Evolutionary conservation across 257 asterid genomes (phyloP), one percentile per base, ranked within the genome.

Genomic region (Linaria vulgaris): DNA sequence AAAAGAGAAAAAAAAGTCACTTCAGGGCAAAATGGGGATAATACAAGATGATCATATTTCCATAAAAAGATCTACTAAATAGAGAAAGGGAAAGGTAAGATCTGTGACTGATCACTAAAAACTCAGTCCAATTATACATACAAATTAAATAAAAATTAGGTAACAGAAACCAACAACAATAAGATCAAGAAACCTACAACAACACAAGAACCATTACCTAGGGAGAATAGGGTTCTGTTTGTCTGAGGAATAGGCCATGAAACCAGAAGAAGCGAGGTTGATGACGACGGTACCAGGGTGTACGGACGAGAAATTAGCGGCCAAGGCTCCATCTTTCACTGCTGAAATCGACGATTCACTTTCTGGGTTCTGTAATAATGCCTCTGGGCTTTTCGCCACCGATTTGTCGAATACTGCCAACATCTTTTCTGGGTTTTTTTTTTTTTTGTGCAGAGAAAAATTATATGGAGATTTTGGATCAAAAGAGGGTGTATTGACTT

Each of bases 281-380:
- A 91, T 63, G 76, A 73, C 66, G 66, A 91, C 95, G 3, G 98
- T 72, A 16, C 79, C 83, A 9, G 92, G 81, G 64, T 83, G 84
- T 4, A 70, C 66, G 58, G 95, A 72, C 34, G 96, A 71, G 82
- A 86, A 91, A 66, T 72, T 74, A 58, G 63, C 68, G 3, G 94
- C 96, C 88, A 91, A 71, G 61, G 76, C 74, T 3, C 86, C 95
- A 73, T 91, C 95, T 74, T 88, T 86, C 15, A 91, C 82, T 0
- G 95, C 95, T 56, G 43, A 73, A 34, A 79, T 75, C 0, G 91
- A 1, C 5, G 56, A 63, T 56, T 63, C 61, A 12, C 23, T n/a
- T 3, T 61, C 24, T 8, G 43, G 43, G 21, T 63, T 56, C 55
- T 63, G 55, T 19, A 41, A 9, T 23, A 70, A 63, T 17, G 61